These are phyloP conservation scores for Penicillium corylophilum DNA, from an alignment of 2,329 filamentous ascomycete species.

Conservation along the genomic window DNA sequence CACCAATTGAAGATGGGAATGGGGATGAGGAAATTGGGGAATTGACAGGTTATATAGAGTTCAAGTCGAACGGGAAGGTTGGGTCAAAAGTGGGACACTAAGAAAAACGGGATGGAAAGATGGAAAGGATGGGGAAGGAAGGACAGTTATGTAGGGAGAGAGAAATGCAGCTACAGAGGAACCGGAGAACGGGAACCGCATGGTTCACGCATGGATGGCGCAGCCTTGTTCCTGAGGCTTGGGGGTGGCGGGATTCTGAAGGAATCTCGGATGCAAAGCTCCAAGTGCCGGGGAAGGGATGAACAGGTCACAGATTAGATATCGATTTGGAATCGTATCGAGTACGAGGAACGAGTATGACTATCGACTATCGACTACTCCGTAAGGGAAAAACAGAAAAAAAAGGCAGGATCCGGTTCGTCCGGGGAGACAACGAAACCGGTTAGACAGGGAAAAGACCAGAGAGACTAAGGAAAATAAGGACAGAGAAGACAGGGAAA, in stretches of 20 bases:
- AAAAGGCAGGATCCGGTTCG: constrained; percentile 9
- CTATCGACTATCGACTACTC: too few relatives aligned
- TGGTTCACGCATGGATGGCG: constrained; percentile 15
- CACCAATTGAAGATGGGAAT: neutral
- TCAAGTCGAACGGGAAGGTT: neutral
- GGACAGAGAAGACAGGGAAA: constrained; percentile 2
- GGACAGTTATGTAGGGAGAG: constrained; percentile 16
- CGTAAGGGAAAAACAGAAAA: neutral
- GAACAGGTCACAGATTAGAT: neutral
- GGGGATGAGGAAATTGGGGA: too few relatives aligned
- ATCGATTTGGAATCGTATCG: neutral
- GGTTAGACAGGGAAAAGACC: neutral
- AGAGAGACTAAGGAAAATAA: neutral
- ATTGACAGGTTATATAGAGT: neutral
- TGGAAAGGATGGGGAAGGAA: neutral
- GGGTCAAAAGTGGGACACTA: constrained; percentile 4
- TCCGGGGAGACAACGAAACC: neutral
- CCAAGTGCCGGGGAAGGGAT: constrained; percentile 3
- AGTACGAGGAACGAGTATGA: too few relatives aligned
- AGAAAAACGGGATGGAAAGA: constrained; percentile 2
- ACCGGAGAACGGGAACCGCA: constrained; percentile 13
- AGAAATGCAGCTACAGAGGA: constrained; percentile 14
- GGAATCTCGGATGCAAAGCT: constrained; percentile 13
- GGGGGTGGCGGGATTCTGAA: constrained; percentile 22
- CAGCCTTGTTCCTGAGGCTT: constrained; percentile 19